These are phyloP conservation scores for Gossypium sturtianum DNA, from an alignment of 345 rosid genomes.

Conservation along the genomic window DNA sequence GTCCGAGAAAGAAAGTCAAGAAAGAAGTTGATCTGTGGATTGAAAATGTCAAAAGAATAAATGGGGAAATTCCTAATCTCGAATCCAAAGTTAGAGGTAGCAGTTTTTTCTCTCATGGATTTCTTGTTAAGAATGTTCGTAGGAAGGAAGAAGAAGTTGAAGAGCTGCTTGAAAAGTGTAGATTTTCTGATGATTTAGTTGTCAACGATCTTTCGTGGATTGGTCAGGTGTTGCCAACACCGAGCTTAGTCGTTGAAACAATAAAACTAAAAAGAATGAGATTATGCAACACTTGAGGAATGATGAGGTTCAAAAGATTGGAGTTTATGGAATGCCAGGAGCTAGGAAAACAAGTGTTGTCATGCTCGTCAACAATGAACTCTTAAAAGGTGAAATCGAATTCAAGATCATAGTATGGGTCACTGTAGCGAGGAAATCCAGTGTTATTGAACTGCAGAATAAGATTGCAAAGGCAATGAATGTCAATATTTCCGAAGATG, in stretches of 20 bases:
- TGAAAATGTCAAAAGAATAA: background rate
- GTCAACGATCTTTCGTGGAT: background rate
- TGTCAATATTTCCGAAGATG: background rate
- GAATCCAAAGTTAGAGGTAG: background rate
- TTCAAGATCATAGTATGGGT: slow-evolving; percentile 18
- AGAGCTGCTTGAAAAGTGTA: background rate
- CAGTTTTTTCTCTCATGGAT: background rate
- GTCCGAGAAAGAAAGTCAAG: background rate
- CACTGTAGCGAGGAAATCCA: slow-evolving; percentile 12
- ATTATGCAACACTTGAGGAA: slow-evolving; percentile 3
- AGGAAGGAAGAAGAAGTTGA: background rate
- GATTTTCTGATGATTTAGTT: background rate
- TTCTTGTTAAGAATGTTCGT: background rate
- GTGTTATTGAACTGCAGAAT: slow-evolving; percentile 4
- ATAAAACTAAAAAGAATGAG: background rate
- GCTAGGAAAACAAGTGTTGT: slow-evolving; percentile 8
- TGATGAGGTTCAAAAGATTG: background rate
- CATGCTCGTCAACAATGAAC: slow-evolving; percentile 9
- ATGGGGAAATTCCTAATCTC: background rate
- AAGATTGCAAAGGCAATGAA: slow-evolving; percentile 3
- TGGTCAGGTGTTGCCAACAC: background rate
- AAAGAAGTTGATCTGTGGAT: background rate
- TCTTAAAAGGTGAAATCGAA: background rate
- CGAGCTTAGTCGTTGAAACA: background rate
- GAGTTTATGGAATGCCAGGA: slow-evolving; percentile 17